Percentiles rank a stretch among this genome's conserved stretches.
These are phyloP conservation scores for Puya raimondii DNA, from an alignment of 176 grass and related monocot genomes.

Conservation along the genomic window DNA sequence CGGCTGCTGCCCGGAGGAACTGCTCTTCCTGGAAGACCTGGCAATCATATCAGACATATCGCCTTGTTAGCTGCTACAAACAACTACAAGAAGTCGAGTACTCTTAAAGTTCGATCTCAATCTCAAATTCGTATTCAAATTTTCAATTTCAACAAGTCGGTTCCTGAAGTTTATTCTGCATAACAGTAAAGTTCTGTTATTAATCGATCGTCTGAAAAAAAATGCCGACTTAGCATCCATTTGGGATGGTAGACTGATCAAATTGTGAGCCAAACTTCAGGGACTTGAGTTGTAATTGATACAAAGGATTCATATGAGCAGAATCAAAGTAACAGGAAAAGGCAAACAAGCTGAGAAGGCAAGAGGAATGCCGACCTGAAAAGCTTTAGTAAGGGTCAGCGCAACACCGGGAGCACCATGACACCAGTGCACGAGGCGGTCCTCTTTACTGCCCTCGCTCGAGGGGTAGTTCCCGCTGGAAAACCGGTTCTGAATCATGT, in stretches of 20 bases:
- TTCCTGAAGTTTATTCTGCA: no score
- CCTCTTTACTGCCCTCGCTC: conserved; percentile 47
- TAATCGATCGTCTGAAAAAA: no score
- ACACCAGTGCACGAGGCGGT: conserved; percentile 79
- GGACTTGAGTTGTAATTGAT: no score
- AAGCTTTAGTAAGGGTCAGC: conserved; percentile 64
- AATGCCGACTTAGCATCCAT: no score
- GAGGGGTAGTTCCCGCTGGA: conserved; percentile 68
- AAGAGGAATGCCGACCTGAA: conserved; percentile 33
- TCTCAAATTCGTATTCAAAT: no score
- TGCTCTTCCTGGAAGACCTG: conserved; percentile 77
- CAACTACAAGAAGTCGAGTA: background rate
- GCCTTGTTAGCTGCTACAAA: background rate
- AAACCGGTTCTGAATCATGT: conserved; percentile 78
- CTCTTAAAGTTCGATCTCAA: background rate
- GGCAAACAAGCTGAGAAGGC: background rate
- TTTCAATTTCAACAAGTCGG: no score
- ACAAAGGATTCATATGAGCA: background rate
- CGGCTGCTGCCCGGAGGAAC: conserved; percentile 49
- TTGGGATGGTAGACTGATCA: no score
- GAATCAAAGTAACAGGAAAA: background rate
- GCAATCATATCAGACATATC: conserved; percentile 10
- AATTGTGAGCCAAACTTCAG: no score
- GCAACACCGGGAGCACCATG: conserved; percentile 85
- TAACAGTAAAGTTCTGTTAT: no score